A percentile compares a stretch with the other conserved stretches of the same genome.
Conservation (phyloP, 169 alveolate genomes). For the Neospora caninum region DNA sequence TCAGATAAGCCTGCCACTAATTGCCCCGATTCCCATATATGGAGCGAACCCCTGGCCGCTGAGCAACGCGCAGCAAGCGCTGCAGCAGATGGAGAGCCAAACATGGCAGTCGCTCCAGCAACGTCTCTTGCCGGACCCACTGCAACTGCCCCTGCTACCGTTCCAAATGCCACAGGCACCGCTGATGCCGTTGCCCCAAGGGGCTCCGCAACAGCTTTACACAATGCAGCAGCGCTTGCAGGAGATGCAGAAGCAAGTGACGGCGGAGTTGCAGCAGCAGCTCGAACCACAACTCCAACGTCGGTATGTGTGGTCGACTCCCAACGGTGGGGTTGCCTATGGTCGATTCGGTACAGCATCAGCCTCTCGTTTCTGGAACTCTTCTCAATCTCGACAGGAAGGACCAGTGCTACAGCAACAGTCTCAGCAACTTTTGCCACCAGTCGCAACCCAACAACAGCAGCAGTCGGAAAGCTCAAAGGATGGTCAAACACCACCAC, state of each 20-base stretch:
- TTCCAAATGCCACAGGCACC: constrained; percentile 28
- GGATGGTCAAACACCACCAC: not conserved
- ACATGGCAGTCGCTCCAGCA: too few relatives aligned
- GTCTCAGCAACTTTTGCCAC: not conserved
- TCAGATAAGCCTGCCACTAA: not conserved
- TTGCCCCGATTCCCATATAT: not conserved
- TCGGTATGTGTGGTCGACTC: not conserved
- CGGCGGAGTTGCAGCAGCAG: not conserved
- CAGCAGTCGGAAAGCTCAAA: not conserved
- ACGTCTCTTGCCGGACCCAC: not conserved
- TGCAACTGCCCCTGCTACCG: not conserved
- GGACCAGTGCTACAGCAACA: not conserved
- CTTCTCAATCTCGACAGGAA: not conserved
- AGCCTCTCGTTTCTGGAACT: not conserved
- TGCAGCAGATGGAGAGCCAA: not conserved
- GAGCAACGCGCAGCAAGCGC: not conserved
- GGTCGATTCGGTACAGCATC: constrained; percentile 14
- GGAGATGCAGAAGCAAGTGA: not conserved
- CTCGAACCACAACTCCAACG: not conserved
- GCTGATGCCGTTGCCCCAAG: not conserved
- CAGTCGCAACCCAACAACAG: not conserved
- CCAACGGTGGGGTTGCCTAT: not conserved
- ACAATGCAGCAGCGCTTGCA: not conserved
- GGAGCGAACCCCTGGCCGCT: not conserved
- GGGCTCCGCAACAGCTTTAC: not conserved